Evolutionary conservation across 2,329 filamentous ascomycete species (phyloP).

Genomic region (Penicillium sp.): DNA sequence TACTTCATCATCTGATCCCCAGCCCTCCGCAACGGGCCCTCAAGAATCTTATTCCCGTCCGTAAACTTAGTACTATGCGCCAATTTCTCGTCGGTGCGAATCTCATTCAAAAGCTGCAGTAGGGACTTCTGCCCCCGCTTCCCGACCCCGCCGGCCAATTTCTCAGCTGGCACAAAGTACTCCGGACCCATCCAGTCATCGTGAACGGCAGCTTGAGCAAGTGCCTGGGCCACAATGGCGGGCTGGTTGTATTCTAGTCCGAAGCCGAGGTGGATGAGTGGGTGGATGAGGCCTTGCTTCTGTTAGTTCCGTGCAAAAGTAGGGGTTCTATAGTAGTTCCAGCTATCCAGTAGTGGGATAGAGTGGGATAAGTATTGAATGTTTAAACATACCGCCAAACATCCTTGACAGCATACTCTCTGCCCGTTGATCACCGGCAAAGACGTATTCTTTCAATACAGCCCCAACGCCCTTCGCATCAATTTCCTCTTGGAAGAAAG

Average conservation of each 20-base stretch:
- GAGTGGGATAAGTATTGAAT: not conserved
- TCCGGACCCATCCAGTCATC: constrained; percentile 55
- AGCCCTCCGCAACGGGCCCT: constrained; percentile 70
- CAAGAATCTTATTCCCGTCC: constrained; percentile 67
- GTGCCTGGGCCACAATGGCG: constrained; percentile 76
- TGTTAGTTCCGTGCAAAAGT: constrained; percentile 5
- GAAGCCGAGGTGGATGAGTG: constrained; percentile 83
- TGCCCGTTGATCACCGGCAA: constrained; percentile 66
- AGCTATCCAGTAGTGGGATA: not conserved
- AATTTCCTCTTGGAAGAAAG: constrained; percentile 77
- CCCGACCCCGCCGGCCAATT: constrained; percentile 36
- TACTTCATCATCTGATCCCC: constrained; percentile 66
- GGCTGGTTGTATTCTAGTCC: constrained; percentile 82
- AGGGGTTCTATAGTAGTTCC: too few relatives aligned
- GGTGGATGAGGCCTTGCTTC: constrained; percentile 68
- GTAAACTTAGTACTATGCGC: constrained; percentile 54
- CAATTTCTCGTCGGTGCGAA: constrained; percentile 62
- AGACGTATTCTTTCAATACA: constrained; percentile 69
- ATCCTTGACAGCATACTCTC: constrained; percentile 72
- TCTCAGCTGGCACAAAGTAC: constrained; percentile 54
- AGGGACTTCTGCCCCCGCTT: constrained; percentile 48
- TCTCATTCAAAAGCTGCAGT: constrained; percentile 64
- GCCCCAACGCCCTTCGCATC: constrained; percentile 64
- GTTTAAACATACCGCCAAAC: constrained; percentile 59
- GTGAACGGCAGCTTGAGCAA: constrained; percentile 78